These are phyloP conservation scores for Serendipita sp. DNA, from an alignment of 768 basidiomycete species.

Conservation along the genomic window DNA sequence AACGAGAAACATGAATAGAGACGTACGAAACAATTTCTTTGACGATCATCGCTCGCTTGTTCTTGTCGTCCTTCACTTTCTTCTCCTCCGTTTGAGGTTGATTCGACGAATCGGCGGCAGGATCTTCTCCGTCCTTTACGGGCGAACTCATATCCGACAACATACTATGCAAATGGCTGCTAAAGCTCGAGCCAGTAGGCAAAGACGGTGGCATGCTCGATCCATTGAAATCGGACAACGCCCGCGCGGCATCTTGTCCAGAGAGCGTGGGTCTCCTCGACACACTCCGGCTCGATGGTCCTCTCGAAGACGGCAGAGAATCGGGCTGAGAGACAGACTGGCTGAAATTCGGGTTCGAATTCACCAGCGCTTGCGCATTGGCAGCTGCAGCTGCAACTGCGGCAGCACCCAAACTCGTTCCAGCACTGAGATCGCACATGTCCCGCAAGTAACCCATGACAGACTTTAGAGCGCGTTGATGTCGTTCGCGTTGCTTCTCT, in stretches of 20 bases:
- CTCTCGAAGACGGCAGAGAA: neutral
- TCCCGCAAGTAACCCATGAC: slow-evolving; percentile 95
- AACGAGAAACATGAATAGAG: neutral
- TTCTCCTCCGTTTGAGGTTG: slow-evolving; percentile 38
- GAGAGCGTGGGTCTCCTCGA: neutral
- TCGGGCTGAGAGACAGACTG: neutral
- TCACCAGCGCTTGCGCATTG: neutral
- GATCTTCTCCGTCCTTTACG: neutral
- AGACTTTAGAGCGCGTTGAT: slow-evolving; percentile 62
- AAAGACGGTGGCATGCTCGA: neutral
- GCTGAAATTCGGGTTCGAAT: neutral
- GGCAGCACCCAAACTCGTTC: slow-evolving; percentile 18
- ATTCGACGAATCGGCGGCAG: neutral
- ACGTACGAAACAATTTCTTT: slow-evolving; percentile 84
- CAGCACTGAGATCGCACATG: slow-evolving; percentile 76
- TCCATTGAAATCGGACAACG: neutral
- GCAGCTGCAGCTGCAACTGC: neutral
- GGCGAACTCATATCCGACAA: neutral
- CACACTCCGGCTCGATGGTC: neutral
- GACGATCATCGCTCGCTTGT: slow-evolving; percentile 67
- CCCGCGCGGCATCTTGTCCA: neutral
- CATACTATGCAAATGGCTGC: neutral
- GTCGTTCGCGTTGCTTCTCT: slow-evolving; percentile 21
- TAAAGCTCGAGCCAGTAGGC: neutral
- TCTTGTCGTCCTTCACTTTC: slow-evolving; percentile 83